phyloP scores from a whole-genome alignment of 2,329 filamentous ascomycete species.

The Fusarium bulbicola region DNA sequence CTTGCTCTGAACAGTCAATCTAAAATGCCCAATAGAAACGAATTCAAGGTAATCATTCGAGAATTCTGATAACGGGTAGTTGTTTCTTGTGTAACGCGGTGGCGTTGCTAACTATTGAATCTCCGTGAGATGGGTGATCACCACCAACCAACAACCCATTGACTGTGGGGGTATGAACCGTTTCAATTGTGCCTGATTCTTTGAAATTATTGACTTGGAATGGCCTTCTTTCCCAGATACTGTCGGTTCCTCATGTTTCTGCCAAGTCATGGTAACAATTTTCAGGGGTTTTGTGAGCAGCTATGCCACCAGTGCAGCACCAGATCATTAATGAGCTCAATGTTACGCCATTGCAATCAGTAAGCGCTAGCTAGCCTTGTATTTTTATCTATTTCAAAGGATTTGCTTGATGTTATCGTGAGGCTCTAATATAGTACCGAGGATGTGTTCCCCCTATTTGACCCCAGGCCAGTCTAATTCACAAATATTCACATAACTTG shows the following conservation, averaged over 20 bases:
- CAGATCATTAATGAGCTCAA: too few species aligned
- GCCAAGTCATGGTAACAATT: not conserved
- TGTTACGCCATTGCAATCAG: not conserved
- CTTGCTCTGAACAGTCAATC: not conserved
- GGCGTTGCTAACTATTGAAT: not conserved
- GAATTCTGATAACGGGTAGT: not conserved
- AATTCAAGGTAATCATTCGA: not conserved
- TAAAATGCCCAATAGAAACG: accelerated
- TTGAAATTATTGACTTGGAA: conserved; percentile 11
- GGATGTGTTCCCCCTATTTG: not conserved
- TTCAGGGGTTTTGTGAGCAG: not conserved
- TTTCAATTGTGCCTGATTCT: not conserved
- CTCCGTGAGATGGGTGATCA: not conserved
- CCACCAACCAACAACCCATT: not conserved
- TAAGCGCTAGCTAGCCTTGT: not conserved
- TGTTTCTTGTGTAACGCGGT: not conserved
- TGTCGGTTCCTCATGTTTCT: not conserved
- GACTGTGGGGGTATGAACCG: not conserved
- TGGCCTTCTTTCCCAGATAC: accelerated
- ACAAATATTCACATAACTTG: too few species aligned
- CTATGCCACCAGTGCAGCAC: too few species aligned
- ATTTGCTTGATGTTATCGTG: not conserved
- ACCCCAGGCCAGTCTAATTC: too few species aligned
- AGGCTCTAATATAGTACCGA: not conserved
- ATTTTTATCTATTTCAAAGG: not conserved